Percentiles rank a stretch among this genome's conserved stretches.
phyloP scores from a whole-genome alignment of 805 yeast genomes.

The Candida gorgasii region DNA sequence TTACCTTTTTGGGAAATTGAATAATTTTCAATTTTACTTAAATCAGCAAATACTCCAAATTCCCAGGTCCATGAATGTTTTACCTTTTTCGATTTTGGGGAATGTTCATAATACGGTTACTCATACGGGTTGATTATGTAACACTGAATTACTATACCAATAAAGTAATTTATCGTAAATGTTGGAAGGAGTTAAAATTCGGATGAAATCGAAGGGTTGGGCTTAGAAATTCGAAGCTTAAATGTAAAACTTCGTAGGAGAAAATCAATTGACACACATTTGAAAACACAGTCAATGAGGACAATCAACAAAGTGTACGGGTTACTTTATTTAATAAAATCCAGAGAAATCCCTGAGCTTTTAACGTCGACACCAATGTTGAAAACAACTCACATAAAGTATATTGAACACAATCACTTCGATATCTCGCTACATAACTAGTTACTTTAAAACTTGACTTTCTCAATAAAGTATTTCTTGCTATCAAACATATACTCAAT shows the following conservation, averaged over 20 bases:
- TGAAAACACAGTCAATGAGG: neutral
- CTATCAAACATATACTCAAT: conserved; percentile 1
- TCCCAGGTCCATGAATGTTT: neutral
- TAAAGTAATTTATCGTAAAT: neutral
- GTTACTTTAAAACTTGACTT: neutral
- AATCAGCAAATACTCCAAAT: neutral
- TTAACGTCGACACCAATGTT: neutral
- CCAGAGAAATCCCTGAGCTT: too few species aligned
- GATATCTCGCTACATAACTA: neutral
- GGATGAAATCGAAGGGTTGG: too few species aligned
- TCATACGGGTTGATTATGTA: too few species aligned
- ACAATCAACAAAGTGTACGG: neutral
- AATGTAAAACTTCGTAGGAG: too few species aligned
- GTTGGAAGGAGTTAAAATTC: too few species aligned
- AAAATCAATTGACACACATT: neutral
- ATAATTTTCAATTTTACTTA: neutral
- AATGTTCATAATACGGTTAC: neutral
- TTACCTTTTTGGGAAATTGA: neutral
- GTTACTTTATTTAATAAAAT: too few species aligned
- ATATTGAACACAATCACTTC: neutral
- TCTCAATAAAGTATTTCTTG: conserved; percentile 1
- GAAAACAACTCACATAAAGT: neutral
- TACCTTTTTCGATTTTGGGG: neutral
- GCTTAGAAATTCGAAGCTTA: too few species aligned
- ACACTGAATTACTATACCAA: too few species aligned